Base-by-base conservation (phyloP, 2,329 filamentous ascomycete species). In the Talaromyces sp. region DNA sequence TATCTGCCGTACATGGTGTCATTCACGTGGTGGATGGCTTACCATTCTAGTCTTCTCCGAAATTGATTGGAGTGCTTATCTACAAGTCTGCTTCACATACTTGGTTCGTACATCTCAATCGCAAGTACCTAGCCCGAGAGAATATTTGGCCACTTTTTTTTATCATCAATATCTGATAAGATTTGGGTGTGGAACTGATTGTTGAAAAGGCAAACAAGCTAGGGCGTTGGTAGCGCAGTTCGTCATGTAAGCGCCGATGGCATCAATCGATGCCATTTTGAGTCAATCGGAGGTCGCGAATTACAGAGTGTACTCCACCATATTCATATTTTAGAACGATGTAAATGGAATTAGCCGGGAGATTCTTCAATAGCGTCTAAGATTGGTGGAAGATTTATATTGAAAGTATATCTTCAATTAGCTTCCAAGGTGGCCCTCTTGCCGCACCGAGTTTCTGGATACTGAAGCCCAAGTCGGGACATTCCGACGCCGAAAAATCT, bases 171-270 rank as follows among this genome's bases (percentile, higher is more conserved):
- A 22, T 47, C 19, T 22, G 43, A 47, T 13, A 47, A 47, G 19
- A 47, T 47, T 47, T 47, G 43, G 13, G 19, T 11, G 43, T 27
- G 33, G 47, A 13, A 15, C 11, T 54, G 9, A 15, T 25, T 41
- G n/a, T 54, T 5, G 27, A 47, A 37, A 56, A 37, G 19, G 52
- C 27, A 19, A 56, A 13, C 31, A 37, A 19, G 4, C 37, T 56
- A 35, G 15, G 33, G 37, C 10, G 52, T 35, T 56, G 31, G 22
- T 54, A 33, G 17, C 17, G 54, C 45, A 27, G 35, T 47, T 54
- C 63, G 57, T 56, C 57, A 61, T 61, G 27, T 56, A 65, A 65
- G 63, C 49, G 57, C 63, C 49, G 45, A 65, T 65, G 57, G 63
- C 63, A 65, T 65, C 63, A 65, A 41, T 22, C 33, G 27, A 10